Percentiles rank a stretch among this genome's conserved stretches.
These are phyloP conservation scores for Dothistroma pini DNA, from an alignment of 2,329 filamentous ascomycete species.

Conservation along the genomic window DNA sequence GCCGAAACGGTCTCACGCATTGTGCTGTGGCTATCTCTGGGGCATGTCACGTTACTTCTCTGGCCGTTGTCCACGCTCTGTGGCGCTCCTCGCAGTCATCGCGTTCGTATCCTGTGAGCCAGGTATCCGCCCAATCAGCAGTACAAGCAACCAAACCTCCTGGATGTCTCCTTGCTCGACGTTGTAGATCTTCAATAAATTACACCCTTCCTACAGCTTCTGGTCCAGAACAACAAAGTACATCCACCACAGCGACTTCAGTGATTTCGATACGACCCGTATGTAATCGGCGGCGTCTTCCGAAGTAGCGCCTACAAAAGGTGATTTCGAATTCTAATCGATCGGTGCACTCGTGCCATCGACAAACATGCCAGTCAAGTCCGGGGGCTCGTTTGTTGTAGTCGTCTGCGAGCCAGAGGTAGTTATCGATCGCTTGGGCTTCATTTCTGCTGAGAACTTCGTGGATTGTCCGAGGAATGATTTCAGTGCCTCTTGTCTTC, in stretches of 20 bases:
- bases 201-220: background rate
- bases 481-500: background rate
- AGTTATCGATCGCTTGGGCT: background rate
- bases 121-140: too few species aligned
- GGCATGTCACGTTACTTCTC: too few species aligned
- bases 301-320: background rate
- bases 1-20: too few species aligned
- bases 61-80: too few species aligned
- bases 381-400: background rate
- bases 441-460: background rate
- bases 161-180: too few species aligned
- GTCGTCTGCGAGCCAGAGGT: background rate
- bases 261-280: background rate
- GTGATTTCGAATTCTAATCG: background rate
- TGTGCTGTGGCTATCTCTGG: too few species aligned
- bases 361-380: background rate
- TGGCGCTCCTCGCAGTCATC: too few species aligned
- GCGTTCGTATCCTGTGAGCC: too few species aligned
- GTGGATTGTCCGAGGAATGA: background rate
- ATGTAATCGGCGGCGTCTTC: background rate
- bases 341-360: background rate
- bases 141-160: too few species aligned
- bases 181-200: background rate
- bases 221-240: background rate
- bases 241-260: background rate